Base-by-base conservation (phyloP, 495 filamentous ascomycete genomes). In the Penicillium canariense region DNA sequence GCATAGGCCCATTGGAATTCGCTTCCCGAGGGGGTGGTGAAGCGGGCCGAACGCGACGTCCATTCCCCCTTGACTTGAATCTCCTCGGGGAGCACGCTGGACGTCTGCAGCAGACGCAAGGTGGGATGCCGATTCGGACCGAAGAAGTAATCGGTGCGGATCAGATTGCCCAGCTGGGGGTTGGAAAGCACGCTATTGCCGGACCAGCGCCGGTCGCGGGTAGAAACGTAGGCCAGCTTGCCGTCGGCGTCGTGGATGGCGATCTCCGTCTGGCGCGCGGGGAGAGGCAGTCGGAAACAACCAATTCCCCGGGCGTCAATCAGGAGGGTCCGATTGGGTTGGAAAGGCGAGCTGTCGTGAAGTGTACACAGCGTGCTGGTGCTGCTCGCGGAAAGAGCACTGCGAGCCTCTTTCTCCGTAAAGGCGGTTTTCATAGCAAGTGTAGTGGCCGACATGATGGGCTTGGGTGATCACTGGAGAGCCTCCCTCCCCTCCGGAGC, bases 1-100 rank as follows among this genome's bases (percentile, higher is more conserved):
- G 61, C 74, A 61, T 84, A 83, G 0, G 62, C 61, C 81, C 81
- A 84, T 50, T 74, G 65, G 50, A 80, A 78, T n/a, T 50, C 52
- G 8, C 64, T 65, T 1, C 75, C 69, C 25, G 65, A 53, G 3
- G 63, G 69, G 17, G 73, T 63, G 11, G 44, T 49, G 54, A 83
- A 79, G 3, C 26, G 30, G 4, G 66, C 56, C 15, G 69, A 62
- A 22, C 81, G 72, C 9, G 77, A 55, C 55, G 60, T 64, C 67
- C 68, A 68, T 58, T 65, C 50, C 38, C 62, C 39, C 2, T 48
- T 22, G 5, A 66, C 48, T 28, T 42, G 55, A 3, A 63, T 17
- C 31, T 35, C 56, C 5, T 53, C 50, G 2, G 50, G 23, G 1
- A 39, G 4, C 2, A 50, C 44, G 39, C 32, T 30, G 4, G 60